Base-by-base conservation (phyloP, 768 basidiomycete genomes). In the Tylopilus plumbeoviolaceoides region DNA sequence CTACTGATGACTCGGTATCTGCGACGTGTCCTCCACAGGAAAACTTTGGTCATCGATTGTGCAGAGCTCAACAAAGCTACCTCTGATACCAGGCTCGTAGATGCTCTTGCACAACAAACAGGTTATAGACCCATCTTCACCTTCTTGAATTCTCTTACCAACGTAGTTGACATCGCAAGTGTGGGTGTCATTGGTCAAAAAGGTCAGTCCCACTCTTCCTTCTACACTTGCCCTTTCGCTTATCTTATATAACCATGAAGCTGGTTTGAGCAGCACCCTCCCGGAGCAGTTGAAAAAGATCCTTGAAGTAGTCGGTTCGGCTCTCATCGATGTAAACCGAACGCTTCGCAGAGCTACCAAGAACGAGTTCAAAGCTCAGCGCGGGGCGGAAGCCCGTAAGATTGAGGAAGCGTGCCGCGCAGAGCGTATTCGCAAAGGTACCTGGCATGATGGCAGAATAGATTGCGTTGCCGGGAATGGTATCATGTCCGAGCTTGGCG, bases 181-280 rank as follows among this genome's bases (percentile, higher is more conserved):
- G 81, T 94, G 40, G 95, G 95, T 2, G 63, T 98, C n/a, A 97
- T 97, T 59, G 97, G 97, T 3, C 92, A 97, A 64, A 98, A 98
- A 73, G 82, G 91, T 87, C 49, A 7, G 69, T 51, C 23, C 7
- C 48, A 6, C 9, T 23, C 15, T 11, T 42, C 15, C 31, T 45
- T 6, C 39, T 41, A 20, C 7, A 15, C 5, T 23, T 17, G 2
- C 1, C 31, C 21, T 31, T 36, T 44, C 18, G 53, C 47, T 56
- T 11, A 59, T 31, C n/a, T 2, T 49, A 12, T 31, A 21, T 38
- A 27, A 7, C 6, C 21, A 14, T 50, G 25, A 54, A 93, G 95
- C 90, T 21, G 94, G 97, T 17, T 73, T 98, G 58, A 86, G 84
- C 45, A 85, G 79, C 36, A 85, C 92, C 3, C 73, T 94, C 14